A percentile compares a stretch with the other conserved stretches of the same genome.
Conservation (phyloP, 768 basidiomycete genomes). For the Flagelloscypha sp. region DNA sequence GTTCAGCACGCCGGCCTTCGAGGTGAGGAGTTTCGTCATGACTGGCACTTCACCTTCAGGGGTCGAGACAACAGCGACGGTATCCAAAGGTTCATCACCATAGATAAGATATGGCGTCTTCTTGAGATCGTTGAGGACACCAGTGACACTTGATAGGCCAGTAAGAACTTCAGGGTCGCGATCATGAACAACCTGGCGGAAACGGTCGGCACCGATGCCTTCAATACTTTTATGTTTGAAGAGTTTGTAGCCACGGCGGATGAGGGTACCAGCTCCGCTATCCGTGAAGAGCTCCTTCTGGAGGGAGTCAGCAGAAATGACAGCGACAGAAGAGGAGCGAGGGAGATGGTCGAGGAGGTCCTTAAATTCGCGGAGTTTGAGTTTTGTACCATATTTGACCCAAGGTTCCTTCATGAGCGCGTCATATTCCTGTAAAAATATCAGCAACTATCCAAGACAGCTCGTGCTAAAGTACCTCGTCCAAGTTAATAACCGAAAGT, state of each 20-base stretch:
- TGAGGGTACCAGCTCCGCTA: slow-evolving; percentile 94
- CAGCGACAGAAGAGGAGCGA: slow-evolving; percentile 94
- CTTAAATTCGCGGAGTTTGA: slow-evolving; percentile 98
- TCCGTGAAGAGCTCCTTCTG: slow-evolving; percentile 99
- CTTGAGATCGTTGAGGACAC: slow-evolving; percentile 75
- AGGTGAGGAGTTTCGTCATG: slow-evolving; percentile 86
- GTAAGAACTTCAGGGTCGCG: slow-evolving; percentile 87
- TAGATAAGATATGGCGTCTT: slow-evolving; percentile 87
- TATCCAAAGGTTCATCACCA: slow-evolving; percentile 97
- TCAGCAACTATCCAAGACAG: background rate
- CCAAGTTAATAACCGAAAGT: slow-evolving; percentile 91
- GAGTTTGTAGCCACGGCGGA: slow-evolving; percentile 96
- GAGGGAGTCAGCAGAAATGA: slow-evolving; percentile 86
- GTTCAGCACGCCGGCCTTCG: slow-evolving; percentile 84
- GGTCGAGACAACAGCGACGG: slow-evolving; percentile 88
- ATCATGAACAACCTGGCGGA: slow-evolving; percentile 91
- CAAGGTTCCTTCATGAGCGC: slow-evolving; percentile 95
- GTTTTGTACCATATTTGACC: slow-evolving; percentile 99
- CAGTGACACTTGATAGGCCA: slow-evolving; percentile 79
- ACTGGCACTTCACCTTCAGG: slow-evolving; percentile 85
- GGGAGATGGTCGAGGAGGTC: slow-evolving; percentile 97
- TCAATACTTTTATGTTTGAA: slow-evolving; percentile 83
- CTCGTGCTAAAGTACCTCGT: slow-evolving; percentile 54
- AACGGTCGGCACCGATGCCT: slow-evolving; percentile 82
- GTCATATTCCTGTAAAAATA: slow-evolving; percentile 72